Evolutionary conservation across 2,329 filamentous ascomycete genomes (phyloP), one percentile per base, ranked within the genome.

Genomic region (Mycosphaerelloides madeirae): DNA sequence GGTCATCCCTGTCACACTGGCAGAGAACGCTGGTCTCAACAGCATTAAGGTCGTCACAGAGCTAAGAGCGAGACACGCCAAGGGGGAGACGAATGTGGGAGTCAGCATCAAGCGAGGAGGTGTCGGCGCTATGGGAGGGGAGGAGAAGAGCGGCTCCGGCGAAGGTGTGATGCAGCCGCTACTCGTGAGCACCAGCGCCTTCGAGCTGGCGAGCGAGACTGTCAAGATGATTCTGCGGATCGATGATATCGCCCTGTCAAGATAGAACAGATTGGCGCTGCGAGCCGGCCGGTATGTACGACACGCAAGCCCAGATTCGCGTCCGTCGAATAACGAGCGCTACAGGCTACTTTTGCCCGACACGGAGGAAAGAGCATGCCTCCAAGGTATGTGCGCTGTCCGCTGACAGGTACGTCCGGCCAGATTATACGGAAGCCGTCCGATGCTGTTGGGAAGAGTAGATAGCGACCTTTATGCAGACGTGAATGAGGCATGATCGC

Each of bases 11-110:
- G 96, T 91, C 28, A 98, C 93, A 1, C 76, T 98, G 57, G 94
- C 93, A 0, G 93, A 98, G 73, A 98, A 98, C 60, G 93, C 93
- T 0, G 93, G 93, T 38, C 76, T 98, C 53, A 98, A 98, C 77
- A 91, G 87, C 67, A 98, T 98, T 78, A 95, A 94, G 74, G 93
- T 98, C 20, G 93, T 98, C 36, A 98, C 93, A 19, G 93, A 97
- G 61, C 73, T 98, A 63, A 80, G 93, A 64, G 89, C 95, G 71
- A 82, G 90, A 61, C 93, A 98, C 70, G 93, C 93, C 59, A 84
- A 90, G 70, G 93, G 91, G 44, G 90, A 97, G 78, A 85, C 84
- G 74, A 95, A 94, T 62, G 93, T 94, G 1, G 94, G 93, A 59
- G 90, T 98, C 53, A 96, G 90, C 73, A 97, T 98, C 76, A 93